phyloP scores from a whole-genome alignment of 2,329 filamentous ascomycete species.

The Trichoderma sp. region DNA sequence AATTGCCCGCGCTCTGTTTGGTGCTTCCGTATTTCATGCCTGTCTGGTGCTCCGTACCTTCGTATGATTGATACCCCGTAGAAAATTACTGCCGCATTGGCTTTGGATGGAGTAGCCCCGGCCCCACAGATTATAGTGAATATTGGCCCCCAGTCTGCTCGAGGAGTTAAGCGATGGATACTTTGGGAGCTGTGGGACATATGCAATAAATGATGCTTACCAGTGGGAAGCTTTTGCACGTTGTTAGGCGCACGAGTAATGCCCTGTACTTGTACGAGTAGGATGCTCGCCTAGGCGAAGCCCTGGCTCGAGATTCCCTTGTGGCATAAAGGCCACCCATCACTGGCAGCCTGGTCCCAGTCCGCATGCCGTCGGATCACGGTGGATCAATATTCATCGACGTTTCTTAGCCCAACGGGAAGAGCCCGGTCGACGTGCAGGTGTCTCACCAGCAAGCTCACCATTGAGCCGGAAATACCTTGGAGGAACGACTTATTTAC shows the following conservation, averaged over 20 bases:
- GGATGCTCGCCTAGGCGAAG: slow-evolving; percentile 5
- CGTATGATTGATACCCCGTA: background rate
- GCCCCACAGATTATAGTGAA: slow-evolving; percentile 12
- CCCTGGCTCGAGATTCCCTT: background rate
- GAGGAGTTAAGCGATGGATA: slow-evolving; percentile 11
- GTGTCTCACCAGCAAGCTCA: slow-evolving; percentile 18
- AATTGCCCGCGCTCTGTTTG: background rate
- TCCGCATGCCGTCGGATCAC: slow-evolving; percentile 18
- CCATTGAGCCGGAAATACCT: slow-evolving; percentile 19
- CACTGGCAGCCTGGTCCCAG: slow-evolving; percentile 3
- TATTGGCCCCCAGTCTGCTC: slow-evolving; percentile 5
- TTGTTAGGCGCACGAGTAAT: slow-evolving; percentile 11
- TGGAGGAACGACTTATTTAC: slow-evolving; percentile 5
- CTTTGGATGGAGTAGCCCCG: background rate
- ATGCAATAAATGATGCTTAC: slow-evolving; percentile 2
- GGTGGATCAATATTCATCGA: slow-evolving; percentile 16
- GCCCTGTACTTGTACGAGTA: background rate
- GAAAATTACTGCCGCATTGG: slow-evolving; percentile 1
- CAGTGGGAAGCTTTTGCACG: background rate
- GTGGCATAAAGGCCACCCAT: slow-evolving; percentile 1
- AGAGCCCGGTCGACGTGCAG: slow-evolving; percentile 11
- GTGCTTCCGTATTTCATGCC: background rate
- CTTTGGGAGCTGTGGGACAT: slow-evolving; percentile 1
- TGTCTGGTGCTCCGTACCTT: background rate
- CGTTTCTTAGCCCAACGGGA: slow-evolving; percentile 4